These are phyloP conservation scores for Oryza officinalis DNA, from an alignment of 176 grass and related monocot species.

Conservation along the genomic window DNA sequence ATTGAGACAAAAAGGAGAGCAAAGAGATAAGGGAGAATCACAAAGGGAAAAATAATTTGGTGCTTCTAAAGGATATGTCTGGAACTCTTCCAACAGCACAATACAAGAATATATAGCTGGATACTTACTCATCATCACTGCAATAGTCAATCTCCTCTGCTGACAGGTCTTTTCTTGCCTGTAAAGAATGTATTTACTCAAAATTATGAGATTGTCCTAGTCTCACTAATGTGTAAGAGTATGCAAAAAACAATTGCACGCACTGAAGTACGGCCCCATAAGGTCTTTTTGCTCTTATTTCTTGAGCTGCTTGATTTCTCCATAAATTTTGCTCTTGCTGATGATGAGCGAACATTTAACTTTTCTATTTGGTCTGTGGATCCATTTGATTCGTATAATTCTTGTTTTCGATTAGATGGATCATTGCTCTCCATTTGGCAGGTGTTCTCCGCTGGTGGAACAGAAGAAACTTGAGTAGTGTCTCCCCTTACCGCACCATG, in stretches of 20 bases:
- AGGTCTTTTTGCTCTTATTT: conserved; percentile 48
- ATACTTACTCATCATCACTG: conserved; percentile 89
- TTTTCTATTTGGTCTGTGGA: conserved; percentile 43
- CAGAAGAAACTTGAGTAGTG: conserved; percentile 38
- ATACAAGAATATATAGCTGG: conserved; percentile 16
- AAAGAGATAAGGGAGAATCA: background rate
- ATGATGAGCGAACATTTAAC: conserved; percentile 40
- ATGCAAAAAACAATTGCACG: conserved; percentile 42
- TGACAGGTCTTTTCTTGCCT: conserved; percentile 95
- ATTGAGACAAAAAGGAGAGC: background rate
- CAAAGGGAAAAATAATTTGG: background rate
- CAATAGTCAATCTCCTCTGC: conserved; percentile 70
- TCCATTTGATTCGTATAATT: conserved; percentile 43
- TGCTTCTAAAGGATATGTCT: conserved; percentile 28
- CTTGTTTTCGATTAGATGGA: conserved; percentile 13
- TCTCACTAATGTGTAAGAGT: conserved; percentile 32
- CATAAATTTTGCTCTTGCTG: conserved; percentile 41
- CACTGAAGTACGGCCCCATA: conserved; percentile 95
- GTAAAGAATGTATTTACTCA: conserved; percentile 36
- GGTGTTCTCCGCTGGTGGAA: conserved; percentile 3
- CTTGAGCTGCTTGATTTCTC: conserved; percentile 46
- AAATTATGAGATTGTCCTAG: conserved; percentile 37
- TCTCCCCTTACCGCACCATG: conserved; percentile 20
- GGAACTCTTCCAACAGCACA: background rate
- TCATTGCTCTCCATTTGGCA: conserved; percentile 20